A percentile compares a stretch with the other conserved stretches of the same genome.
Conservation (phyloP, 2,329 filamentous ascomycete species). For the Aspergillus versicolor region DNA sequence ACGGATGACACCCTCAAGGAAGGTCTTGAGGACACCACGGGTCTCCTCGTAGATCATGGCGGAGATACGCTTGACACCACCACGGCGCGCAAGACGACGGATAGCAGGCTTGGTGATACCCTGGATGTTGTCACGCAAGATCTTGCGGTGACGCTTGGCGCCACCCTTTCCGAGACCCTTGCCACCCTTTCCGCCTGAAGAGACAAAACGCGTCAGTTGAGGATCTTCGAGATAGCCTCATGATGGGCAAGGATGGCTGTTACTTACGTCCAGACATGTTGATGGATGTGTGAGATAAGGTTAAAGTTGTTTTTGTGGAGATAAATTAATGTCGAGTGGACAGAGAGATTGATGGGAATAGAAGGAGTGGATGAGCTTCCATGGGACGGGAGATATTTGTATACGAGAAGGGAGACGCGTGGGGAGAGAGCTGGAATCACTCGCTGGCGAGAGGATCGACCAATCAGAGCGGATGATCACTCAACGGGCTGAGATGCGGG, state of each 20-base stretch:
- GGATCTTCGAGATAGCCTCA: slow-evolving; percentile 13
- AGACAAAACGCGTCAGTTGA: slow-evolving; percentile 46
- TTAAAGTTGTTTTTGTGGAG: slow-evolving; percentile 30
- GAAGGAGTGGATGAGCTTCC: slow-evolving; percentile 23
- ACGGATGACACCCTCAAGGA: slow-evolving; percentile 78
- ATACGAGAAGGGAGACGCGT: slow-evolving; percentile 27
- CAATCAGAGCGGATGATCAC: slow-evolving; percentile 37
- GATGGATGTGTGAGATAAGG: slow-evolving; percentile 34
- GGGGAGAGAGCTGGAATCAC: slow-evolving; percentile 38
- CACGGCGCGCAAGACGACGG: slow-evolving; percentile 96
- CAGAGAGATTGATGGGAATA: slow-evolving; percentile 23
- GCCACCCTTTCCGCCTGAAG: slow-evolving; percentile 84
- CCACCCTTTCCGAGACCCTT: slow-evolving; percentile 98
- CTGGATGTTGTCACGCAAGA: slow-evolving; percentile 99
- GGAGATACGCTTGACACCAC: slow-evolving; percentile 99
- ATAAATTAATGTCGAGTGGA: slow-evolving; percentile 26
- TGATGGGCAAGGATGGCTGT: slow-evolving; percentile 1
- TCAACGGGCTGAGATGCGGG: slow-evolving; percentile 27
- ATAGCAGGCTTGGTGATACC: slow-evolving; percentile 99
- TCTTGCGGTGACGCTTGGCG: slow-evolving; percentile 99
- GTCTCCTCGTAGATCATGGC: slow-evolving; percentile 90
- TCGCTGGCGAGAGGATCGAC: slow-evolving; percentile 31
- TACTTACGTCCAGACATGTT: slow-evolving; percentile 62
- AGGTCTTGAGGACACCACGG: slow-evolving; percentile 78
- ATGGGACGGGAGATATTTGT: slow-evolving; percentile 42